Evolutionary conservation across 345 rosid species (phyloP).

Genomic region (Populus alba): DNA sequence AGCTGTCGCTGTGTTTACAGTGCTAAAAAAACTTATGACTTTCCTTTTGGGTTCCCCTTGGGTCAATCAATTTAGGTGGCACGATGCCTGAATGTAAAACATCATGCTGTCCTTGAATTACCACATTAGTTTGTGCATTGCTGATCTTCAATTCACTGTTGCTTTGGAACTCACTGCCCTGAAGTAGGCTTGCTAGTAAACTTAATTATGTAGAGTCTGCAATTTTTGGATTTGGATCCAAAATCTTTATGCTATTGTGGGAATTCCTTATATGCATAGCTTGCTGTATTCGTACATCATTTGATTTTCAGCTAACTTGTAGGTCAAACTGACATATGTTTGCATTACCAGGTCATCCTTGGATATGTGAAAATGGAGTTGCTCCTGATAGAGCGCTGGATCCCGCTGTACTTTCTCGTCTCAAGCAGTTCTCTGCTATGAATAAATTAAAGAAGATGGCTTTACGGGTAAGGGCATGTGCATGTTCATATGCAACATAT

Average conservation of each 20-base stretch:
- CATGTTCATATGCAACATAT: not conserved
- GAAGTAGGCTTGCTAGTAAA: not conserved
- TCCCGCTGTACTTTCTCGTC: conserved; percentile 95
- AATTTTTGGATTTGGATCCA: conserved; percentile 5
- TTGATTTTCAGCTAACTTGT: conserved; percentile 7
- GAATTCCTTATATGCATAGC: not conserved
- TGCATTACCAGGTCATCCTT: conserved; percentile 75
- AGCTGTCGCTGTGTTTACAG: not conserved
- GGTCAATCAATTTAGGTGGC: not conserved
- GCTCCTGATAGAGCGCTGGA: conserved; percentile 93
- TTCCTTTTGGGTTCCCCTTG: not conserved
- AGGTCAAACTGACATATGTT: conserved; percentile 7
- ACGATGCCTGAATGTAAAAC: not conserved
- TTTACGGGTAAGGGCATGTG: conserved; percentile 57
- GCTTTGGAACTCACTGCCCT: not conserved
- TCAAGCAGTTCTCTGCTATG: conserved; percentile 97
- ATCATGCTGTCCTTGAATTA: not conserved
- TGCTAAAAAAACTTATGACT: not conserved
- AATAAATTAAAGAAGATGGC: conserved; percentile 99
- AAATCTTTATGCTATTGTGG: not conserved
- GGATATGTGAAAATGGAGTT: conserved; percentile 98
- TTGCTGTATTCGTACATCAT: not conserved
- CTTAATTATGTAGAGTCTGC: not conserved
- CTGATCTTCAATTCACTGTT: not conserved
- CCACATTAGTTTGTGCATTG: not conserved